These are phyloP conservation scores for Alternaria sp. DNA, from an alignment of 2,329 filamentous ascomycete genomes.

Conservation along the genomic window DNA sequence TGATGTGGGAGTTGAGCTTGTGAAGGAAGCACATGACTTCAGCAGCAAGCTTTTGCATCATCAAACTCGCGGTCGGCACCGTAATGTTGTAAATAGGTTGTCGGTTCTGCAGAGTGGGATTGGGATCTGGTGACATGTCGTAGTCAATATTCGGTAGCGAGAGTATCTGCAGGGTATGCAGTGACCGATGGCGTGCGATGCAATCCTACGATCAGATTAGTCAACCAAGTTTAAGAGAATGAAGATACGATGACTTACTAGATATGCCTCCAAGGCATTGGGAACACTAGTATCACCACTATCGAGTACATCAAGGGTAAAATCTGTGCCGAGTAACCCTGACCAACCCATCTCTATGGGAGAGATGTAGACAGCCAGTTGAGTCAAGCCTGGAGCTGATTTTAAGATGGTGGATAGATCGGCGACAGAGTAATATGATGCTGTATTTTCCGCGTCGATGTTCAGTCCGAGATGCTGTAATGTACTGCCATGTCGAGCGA, in stretches of 20 bases:
- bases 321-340: background rate
- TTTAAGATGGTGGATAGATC: background rate
- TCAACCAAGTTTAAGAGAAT: background rate
- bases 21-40: background rate
- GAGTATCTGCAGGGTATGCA: background rate
- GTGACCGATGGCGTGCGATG: background rate
- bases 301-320: background rate
- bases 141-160: background rate
- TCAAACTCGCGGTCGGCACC: background rate
- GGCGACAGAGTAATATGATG: background rate
- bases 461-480: background rate
- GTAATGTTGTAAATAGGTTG: background rate
- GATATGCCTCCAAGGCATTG: background rate
- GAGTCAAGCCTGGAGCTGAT: background rate
- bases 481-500: background rate
- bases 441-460: background rate
- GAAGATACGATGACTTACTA: background rate
- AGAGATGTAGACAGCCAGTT: background rate
- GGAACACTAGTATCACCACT: background rate
- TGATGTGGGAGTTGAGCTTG: background rate
- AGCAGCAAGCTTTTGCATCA: background rate
- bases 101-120: background rate
- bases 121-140: background rate
- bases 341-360: background rate
- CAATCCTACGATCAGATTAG: background rate